Conservation (phyloP, 1,284 basidiomycete species). For the Malassezia yamatoensis region DNA sequence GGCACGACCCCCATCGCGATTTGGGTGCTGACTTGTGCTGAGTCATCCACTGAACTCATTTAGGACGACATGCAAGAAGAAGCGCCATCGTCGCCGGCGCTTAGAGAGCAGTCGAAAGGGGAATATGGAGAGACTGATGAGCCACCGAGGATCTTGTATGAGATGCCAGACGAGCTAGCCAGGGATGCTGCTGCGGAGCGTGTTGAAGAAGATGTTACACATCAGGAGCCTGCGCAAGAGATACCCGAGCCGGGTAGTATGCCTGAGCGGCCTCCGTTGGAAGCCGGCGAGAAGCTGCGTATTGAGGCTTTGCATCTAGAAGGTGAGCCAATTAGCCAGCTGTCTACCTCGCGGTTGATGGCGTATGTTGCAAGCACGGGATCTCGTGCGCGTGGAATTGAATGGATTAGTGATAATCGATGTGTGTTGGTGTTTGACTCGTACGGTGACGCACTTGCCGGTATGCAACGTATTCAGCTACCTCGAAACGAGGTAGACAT, state of each 20-base stretch:
- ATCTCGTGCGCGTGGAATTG: constrained; percentile 38
- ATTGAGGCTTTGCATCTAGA: constrained; percentile 35
- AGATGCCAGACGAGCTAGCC: constrained; percentile 9
- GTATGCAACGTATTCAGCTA: constrained; percentile 2
- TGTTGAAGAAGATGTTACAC: constrained; percentile 1
- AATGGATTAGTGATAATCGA: constrained; percentile 43
- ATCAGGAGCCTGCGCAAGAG: neutral
- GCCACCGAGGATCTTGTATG: constrained; percentile 6
- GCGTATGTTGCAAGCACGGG: constrained; percentile 40
- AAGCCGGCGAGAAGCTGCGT: constrained; percentile 27
- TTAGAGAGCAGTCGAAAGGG: too few relatives aligned
- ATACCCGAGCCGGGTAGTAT: neutral
- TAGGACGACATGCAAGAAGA: neutral
- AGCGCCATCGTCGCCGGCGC: neutral
- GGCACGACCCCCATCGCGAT: neutral
- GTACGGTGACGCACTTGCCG: constrained; percentile 1
- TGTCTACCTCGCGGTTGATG: constrained; percentile 44
- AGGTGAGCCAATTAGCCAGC: constrained; percentile 41
- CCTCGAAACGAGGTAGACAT: neutral
- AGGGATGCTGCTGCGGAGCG: neutral
- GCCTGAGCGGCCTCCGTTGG: constrained; percentile 23
- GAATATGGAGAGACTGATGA: neutral
- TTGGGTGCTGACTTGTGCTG: neutral
- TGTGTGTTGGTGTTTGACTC: constrained; percentile 40
- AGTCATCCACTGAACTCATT: neutral